Evolutionary conservation across 1,284 basidiomycete species (phyloP), one percentile per base, ranked within the genome.

Genomic region (Paramarasmius palmivorus): DNA sequence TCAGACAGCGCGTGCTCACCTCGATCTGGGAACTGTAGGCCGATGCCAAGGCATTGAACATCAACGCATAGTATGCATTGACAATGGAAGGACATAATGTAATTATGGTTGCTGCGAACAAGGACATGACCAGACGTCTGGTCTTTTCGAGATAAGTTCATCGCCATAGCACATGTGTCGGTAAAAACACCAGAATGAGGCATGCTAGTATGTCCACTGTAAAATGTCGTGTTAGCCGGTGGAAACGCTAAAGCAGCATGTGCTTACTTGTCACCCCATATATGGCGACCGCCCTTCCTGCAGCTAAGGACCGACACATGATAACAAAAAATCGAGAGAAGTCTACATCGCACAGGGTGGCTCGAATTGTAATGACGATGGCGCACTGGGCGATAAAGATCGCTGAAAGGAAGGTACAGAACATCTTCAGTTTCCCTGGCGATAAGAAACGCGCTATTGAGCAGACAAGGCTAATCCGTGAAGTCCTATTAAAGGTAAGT

Each of bases 51-150:
- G 25, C 23, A 23, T 37, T 35, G 3, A 42, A 20, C 6, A 20
- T 38, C 41, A 61, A 32, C 15, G 56, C 55, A 29, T 56, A 59
- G 10, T 56, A 37, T 2, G 52, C 55, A 42, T 59, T 56, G 1
- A 57, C 39, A 15, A 62, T 48, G 35, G 58, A 57, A 10, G 59
- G 29, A 35, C 54, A 41, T 1, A 56, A 58, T 3, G 55, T 57
- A 35, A 61, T 34, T 8, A 60, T n/a, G 22, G 54, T 53, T 17
- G 60, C 58, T 4, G 52, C 42, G 36, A 63, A 63, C 32, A 64
- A 45, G 1, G 50, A 23, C 2, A 58, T 34, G 19, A 61, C 52
- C 12, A 61, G 22, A 1, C 53, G 55, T 7, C 57, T n/a, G 57
- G 41, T 60, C 49, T 32, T 47, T 57, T 32, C 29, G 38, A 14